Evolutionary conservation across 1,284 basidiomycete genomes (phyloP), one percentile per base, ranked within the genome.

Genomic region (Microbotryum saponariae): DNA sequence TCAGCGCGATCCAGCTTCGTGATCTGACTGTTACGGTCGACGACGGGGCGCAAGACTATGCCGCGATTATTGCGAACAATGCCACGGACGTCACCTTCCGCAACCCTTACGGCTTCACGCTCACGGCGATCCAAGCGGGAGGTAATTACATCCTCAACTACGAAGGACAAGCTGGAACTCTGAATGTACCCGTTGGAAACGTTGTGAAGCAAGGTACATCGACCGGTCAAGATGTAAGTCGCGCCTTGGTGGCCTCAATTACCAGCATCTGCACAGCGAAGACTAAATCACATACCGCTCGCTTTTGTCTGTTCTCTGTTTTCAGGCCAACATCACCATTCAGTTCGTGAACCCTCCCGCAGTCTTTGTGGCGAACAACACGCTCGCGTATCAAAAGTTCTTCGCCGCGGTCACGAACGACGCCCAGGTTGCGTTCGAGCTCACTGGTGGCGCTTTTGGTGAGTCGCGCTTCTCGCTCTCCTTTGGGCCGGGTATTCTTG

Each of bases 71-170:
- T 0, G 80, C 82, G 67, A 86, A 85, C 27, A 78, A 82, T 59
- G 76, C 78, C 60, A 85, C 85, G 1, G 66, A 85, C 4, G 87
- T 85, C 18, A 77, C 79, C 16, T 65, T 60, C 56, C 25, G 82
- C 74, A 89, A 88, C 75, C 87, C 87, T 1, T 88, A 88, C 74
- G 83, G 82, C 7, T 89, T 89, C 76, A 82, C 82, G 21, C 74
- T 89, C 12, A 54, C 56, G 18, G 54, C 62, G 5, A 59, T 64
- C 8, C 65, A 64, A 18, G 61, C 65, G 3, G 65, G 65, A 14
- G 65, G 64, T 29, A 51, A 60, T 52, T 54, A 46, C 29, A 37
- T 55, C 27, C n/a, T 56, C 56, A 58, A 60, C 37, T 65, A 62
- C 50, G 42, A 47, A 14, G 61, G 61, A 6, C 52, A 60, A 27